Conservation (phyloP, 768 basidiomycete species). For the Cystofilobasidium capitatum region DNA sequence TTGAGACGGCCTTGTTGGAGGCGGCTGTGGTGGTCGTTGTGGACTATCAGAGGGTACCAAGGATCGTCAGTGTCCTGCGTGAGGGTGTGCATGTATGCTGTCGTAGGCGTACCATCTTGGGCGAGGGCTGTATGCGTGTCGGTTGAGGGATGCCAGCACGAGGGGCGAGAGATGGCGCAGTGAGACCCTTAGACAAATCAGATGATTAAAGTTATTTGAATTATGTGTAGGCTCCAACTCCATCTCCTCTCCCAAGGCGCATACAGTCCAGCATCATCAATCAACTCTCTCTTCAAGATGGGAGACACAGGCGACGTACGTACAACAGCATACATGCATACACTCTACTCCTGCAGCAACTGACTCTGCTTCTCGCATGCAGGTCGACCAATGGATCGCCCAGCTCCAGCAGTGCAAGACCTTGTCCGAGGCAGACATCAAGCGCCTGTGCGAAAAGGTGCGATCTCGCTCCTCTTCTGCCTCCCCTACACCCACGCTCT, state of each 20-base stretch:
- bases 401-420: slow-evolving; percentile 97
- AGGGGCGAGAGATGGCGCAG: too few relatives aligned
- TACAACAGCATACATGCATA: neutral
- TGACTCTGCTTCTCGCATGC: slow-evolving; percentile 35
- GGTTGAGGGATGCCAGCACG: too few relatives aligned
- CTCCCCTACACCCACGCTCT: too few relatives aligned
- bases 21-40: neutral
- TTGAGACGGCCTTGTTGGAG: slow-evolving; percentile 15
- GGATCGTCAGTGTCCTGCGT: neutral
- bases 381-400: slow-evolving; percentile 94
- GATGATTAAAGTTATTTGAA: too few relatives aligned
- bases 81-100: too few relatives aligned
- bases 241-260: neutral
- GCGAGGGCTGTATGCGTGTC: too few relatives aligned
- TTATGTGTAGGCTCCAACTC: too few relatives aligned
- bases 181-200: too few relatives aligned
- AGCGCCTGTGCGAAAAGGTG: slow-evolving; percentile 98
- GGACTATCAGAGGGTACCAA: too few relatives aligned
- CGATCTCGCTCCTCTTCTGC: slow-evolving; percentile 32
- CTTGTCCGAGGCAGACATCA: slow-evolving; percentile 86
- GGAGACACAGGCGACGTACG: slow-evolving; percentile 28
- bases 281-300: slow-evolving; percentile 5
- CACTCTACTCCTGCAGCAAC: neutral
- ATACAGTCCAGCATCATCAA: neutral
- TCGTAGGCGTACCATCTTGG: too few relatives aligned